phyloP scores from a whole-genome alignment of 1,284 basidiomycete species.

The Salmacisia buchloeana region DNA sequence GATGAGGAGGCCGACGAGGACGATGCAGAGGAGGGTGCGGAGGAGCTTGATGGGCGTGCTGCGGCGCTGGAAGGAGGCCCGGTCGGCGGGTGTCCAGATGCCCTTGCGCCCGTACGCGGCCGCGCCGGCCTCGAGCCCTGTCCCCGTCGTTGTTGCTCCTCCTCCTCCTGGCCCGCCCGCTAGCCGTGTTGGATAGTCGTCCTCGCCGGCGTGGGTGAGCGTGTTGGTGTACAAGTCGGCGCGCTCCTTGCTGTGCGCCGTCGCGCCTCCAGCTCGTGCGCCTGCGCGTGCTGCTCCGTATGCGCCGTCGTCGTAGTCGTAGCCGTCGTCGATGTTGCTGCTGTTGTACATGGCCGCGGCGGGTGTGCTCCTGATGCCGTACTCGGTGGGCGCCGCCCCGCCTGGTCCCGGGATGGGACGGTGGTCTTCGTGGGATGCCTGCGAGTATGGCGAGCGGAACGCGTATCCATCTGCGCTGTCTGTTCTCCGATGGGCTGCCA shows the following conservation, averaged over 20 bases:
- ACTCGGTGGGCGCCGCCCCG: too few relatives aligned
- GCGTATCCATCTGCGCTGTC: background rate
- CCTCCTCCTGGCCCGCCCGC: background rate
- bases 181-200: background rate
- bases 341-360: too few relatives aligned
- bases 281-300: too few relatives aligned
- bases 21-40: constrained; percentile 33
- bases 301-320: background rate
- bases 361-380: too few relatives aligned
- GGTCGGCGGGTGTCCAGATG: constrained; percentile 43
- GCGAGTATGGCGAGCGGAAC: constrained; percentile 2
- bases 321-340: background rate
- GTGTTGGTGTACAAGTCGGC: background rate
- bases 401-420: too few relatives aligned
- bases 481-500: too few relatives aligned
- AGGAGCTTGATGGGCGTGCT: constrained; percentile 31
- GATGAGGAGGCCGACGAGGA: constrained; percentile 36
- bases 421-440: background rate
- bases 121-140: background rate
- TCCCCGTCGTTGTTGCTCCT: background rate
- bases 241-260: too few relatives aligned
- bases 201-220: background rate
- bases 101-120: constrained; percentile 31
- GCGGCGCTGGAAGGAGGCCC: constrained; percentile 29
- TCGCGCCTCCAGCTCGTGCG: too few relatives aligned